Evolutionary conservation across 495 filamentous ascomycete genomes (phyloP).

Genomic region (Platismatia glauca): DNA sequence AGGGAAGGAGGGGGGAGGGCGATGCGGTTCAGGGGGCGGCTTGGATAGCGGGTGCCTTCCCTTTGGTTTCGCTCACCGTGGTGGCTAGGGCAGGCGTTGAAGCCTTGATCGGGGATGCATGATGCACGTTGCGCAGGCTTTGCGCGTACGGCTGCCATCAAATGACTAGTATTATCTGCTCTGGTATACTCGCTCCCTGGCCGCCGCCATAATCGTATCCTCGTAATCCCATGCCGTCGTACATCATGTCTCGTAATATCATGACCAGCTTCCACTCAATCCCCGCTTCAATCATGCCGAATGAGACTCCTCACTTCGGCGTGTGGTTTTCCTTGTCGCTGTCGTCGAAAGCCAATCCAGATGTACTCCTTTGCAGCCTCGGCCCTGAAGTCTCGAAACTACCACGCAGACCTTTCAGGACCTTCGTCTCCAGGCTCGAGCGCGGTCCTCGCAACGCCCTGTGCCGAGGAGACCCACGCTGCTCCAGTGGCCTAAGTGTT

Average conservation of each 20-base stretch:
- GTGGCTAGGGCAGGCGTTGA: background rate
- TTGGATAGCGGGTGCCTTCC: background rate
- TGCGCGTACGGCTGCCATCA: background rate
- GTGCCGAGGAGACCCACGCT: background rate
- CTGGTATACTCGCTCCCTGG: background rate
- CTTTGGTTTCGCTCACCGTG: background rate
- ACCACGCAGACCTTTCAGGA: constrained; percentile 4
- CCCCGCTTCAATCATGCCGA: background rate
- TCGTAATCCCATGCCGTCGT: background rate
- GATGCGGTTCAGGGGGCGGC: background rate
- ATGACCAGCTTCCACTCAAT: background rate
- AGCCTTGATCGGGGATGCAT: background rate
- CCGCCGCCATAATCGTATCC: background rate
- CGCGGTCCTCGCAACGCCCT: constrained; percentile 8
- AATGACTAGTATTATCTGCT: background rate
- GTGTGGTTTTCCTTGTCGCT: constrained; percentile 9
- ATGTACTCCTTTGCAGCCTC: constrained; percentile 22
- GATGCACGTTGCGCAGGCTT: background rate
- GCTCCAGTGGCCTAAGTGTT: constrained; percentile 2
- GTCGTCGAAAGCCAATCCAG: constrained; percentile 21
- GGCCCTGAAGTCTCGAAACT: constrained; percentile 11
- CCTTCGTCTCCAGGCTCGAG: constrained; percentile 12
- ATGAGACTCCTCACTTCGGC: background rate
- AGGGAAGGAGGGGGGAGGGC: background rate
- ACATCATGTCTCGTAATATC: constrained; percentile 3